phyloP scores from a whole-genome alignment of 352 stramenopile species.

The Globisporangium carolinianum region DNA sequence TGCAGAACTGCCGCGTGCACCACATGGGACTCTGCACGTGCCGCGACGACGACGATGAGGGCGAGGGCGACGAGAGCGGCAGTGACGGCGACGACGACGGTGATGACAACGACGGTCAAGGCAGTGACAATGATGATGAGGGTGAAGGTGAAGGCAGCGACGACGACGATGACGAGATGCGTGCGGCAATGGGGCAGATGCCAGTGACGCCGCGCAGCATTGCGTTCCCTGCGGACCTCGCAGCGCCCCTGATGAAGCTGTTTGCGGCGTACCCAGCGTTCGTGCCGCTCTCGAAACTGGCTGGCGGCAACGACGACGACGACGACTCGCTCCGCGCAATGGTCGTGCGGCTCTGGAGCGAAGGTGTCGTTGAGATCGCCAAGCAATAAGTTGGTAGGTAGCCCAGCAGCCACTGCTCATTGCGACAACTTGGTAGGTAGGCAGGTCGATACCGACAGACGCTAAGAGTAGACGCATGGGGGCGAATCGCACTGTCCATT shows the following conservation, averaged over 20 bases:
- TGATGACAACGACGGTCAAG: slow-evolving; percentile 16
- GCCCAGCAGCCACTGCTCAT: no score
- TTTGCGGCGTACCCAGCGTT: slow-evolving; percentile 39
- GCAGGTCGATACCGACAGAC: not conserved
- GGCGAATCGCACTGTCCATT: no score
- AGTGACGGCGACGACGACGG: slow-evolving; percentile 21
- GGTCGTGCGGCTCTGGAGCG: slow-evolving; percentile 75
- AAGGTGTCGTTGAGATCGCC: slow-evolving; percentile 44
- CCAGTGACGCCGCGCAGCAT: slow-evolving; percentile 44
- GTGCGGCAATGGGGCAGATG: slow-evolving; percentile 24
- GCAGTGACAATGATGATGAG: slow-evolving; percentile 18
- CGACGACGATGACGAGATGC: slow-evolving; percentile 25
- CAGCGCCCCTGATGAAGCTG: slow-evolving; percentile 60
- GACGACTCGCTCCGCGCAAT: slow-evolving; percentile 72
- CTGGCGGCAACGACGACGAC: slow-evolving; percentile 22
- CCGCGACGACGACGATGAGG: slow-evolving; percentile 19
- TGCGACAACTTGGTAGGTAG: not conserved
- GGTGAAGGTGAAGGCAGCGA: slow-evolving; percentile 28
- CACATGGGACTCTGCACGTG: slow-evolving; percentile 83
- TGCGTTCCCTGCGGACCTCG: slow-evolving; percentile 54
- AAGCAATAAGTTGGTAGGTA: slow-evolving; percentile 9
- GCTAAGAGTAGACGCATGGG: no score
- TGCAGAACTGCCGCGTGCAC: slow-evolving; percentile 69
- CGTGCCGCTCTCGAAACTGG: slow-evolving; percentile 32
- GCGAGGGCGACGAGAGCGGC: slow-evolving; percentile 9